Evolutionary conservation across 257 asterid species (phyloP).

Genomic region (Echium plantagineum): DNA sequence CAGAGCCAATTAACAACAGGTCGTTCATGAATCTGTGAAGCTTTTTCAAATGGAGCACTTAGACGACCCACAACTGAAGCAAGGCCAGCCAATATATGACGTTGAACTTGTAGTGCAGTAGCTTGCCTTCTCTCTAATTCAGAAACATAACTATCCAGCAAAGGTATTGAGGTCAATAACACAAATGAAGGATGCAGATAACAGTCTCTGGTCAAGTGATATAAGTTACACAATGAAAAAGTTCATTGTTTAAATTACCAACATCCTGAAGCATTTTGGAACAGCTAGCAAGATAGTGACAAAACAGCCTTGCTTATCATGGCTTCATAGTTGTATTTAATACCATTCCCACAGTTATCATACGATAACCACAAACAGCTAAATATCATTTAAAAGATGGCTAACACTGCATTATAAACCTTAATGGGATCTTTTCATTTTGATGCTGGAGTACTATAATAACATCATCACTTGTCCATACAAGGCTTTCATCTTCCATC

Average conservation of each 20-base stretch:
- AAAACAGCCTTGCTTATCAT: too few relatives aligned
- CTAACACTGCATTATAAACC: constrained; percentile 29
- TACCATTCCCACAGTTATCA: not conserved
- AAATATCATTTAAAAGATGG: not conserved
- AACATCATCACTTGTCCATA: constrained; percentile 93
- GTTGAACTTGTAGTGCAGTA: constrained; percentile 66
- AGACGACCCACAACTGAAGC: constrained; percentile 96
- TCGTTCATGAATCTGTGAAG: constrained; percentile 87
- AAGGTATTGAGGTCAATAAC: not conserved
- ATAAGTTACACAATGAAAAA: too few relatives aligned
- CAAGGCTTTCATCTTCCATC: constrained; percentile 99
- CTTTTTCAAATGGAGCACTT: constrained; percentile 91
- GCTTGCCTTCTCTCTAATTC: constrained; percentile 90
- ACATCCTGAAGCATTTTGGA: not conserved
- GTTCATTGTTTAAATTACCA: not conserved
- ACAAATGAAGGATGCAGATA: not conserved
- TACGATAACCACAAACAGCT: constrained; percentile 1
- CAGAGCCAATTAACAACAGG: constrained; percentile 90
- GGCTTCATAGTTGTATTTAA: too few relatives aligned
- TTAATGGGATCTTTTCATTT: constrained; percentile 76
- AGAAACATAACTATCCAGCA: constrained; percentile 69
- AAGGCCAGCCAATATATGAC: constrained; percentile 84
- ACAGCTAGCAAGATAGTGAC: not conserved
- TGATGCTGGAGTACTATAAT: constrained; percentile 95
- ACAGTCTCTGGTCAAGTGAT: not conserved